Percentiles rank a stretch among this genome's conserved stretches.
Conservation (phyloP, 2,329 filamentous ascomycete species). For the Didymellaceae sp. region DNA sequence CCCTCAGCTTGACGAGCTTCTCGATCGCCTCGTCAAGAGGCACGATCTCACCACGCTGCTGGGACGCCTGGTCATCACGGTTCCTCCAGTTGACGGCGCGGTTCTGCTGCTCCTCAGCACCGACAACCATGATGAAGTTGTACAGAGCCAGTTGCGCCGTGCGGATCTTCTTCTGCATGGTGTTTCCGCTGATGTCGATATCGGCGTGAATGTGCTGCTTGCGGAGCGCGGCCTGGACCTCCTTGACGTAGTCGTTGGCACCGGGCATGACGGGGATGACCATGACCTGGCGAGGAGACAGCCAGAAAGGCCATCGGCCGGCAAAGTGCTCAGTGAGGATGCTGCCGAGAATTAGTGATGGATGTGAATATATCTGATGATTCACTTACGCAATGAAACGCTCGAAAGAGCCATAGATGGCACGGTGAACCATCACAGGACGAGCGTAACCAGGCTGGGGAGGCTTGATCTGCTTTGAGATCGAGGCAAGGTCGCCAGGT, state of each 20-base stretch:
- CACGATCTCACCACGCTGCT: slow-evolving; percentile 67
- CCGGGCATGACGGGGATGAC: slow-evolving; percentile 79
- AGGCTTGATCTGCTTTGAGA: slow-evolving; percentile 34
- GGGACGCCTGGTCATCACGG: slow-evolving; percentile 66
- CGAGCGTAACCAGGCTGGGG: slow-evolving; percentile 66
- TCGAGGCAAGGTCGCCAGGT: slow-evolving; percentile 20
- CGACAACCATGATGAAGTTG: slow-evolving; percentile 80
- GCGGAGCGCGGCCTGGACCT: slow-evolving; percentile 73
- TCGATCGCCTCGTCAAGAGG: slow-evolving; percentile 64
- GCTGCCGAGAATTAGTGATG: slow-evolving; percentile 23
- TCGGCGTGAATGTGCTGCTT: slow-evolving; percentile 73
- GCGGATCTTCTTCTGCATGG: slow-evolving; percentile 88
- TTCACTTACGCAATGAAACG: slow-evolving; percentile 64
- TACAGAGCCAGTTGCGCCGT: slow-evolving; percentile 81
- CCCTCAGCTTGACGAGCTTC: slow-evolving; percentile 57
- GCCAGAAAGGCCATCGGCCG: slow-evolving; percentile 89
- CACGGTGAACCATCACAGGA: slow-evolving; percentile 86
- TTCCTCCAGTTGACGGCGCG: slow-evolving; percentile 69
- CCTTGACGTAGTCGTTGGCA: slow-evolving; percentile 73
- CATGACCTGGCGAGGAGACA: slow-evolving; percentile 81
- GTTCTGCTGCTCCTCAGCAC: slow-evolving; percentile 65
- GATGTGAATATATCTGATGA: not conserved
- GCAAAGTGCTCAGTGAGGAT: slow-evolving; percentile 85
- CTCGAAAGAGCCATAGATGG: slow-evolving; percentile 75
- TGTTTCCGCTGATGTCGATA: slow-evolving; percentile 76